Evolutionary conservation across 345 rosid genomes (phyloP), one percentile per base, ranked within the genome.

Genomic region (Populus alba): DNA sequence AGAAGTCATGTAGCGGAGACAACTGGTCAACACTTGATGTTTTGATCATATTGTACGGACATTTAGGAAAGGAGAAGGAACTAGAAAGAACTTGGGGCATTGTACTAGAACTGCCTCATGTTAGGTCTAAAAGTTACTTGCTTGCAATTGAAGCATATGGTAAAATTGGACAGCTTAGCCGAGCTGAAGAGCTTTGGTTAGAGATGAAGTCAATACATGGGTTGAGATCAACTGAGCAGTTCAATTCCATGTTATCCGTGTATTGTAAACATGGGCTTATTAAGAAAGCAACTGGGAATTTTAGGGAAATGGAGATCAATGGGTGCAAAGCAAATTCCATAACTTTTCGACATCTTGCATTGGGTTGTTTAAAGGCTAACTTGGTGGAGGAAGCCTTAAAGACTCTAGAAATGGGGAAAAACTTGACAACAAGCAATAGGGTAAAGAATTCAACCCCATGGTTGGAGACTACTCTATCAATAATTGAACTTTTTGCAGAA

Each of bases 11-110:
- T 75, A 89, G 89, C 0, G 98, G 97, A 70, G 87, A 85, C 74
- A 94, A 92, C 76, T 96, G 98, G 99, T 92, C 97, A 12, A 96
- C 94, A 1, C 87, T 94, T 3, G 97, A 96, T 83, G 86, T 92
- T 74, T 86, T 95, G 66, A 87, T 94, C 74, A 92, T 94, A 57
- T 77, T 92, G 59, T 92, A 90, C 49, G 98, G 98, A 8, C 87
- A 83, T 84, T 79, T 96, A 69, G 87, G 89, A 8, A 92, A 94
- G 86, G 88, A 27, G 76, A 90, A 83, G 72, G 88, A 92, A 70
- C 80, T 96, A 17, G 89, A 85, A 76, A 88, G 90, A 84, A 87
- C 86, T 41, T 96, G 97, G 97, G 76, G 77, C 43, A 78, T 63
- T 37, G 71, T 96, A 65, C 84, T 79, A 83, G 90, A 88, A 71